These are phyloP conservation scores for Fusarium udum DNA, from an alignment of 2,329 filamentous ascomycete genomes.

Conservation along the genomic window DNA sequence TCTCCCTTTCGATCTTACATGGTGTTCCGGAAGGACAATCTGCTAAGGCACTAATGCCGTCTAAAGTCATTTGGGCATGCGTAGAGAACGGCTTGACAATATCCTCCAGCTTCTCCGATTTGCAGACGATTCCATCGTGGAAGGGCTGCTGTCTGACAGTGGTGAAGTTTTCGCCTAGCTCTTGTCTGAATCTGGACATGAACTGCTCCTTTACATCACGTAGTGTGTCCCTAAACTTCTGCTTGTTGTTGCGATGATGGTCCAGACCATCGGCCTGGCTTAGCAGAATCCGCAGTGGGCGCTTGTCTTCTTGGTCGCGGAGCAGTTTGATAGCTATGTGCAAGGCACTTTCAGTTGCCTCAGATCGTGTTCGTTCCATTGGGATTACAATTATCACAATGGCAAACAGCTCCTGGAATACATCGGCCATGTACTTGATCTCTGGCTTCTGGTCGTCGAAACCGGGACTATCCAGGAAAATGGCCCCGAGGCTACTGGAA, in stretches of 20 bases:
- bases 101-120: not conserved
- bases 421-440: conserved; percentile 4
- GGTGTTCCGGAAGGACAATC: not conserved
- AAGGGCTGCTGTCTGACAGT: not conserved
- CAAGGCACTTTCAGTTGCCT: not conserved
- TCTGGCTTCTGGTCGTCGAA: conserved; percentile 1
- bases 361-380: not conserved
- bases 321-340: not conserved
- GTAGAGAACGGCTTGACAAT: conserved; percentile 2
- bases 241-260: not conserved
- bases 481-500: not conserved
- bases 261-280: not conserved
- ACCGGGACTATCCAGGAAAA: not conserved
- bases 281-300: not conserved
- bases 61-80: not conserved
- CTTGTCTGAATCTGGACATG: not conserved
- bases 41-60: not conserved
- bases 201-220: not conserved
- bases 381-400: not conserved
- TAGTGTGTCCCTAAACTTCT: not conserved
- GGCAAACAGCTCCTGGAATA: conserved; percentile 2
- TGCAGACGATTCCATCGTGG: not conserved
- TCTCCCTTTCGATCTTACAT: not conserved
- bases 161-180: not conserved
- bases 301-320: not conserved